Evolutionary conservation across 257 asterid species (phyloP).

Genomic region (Petrea volubilis): DNA sequence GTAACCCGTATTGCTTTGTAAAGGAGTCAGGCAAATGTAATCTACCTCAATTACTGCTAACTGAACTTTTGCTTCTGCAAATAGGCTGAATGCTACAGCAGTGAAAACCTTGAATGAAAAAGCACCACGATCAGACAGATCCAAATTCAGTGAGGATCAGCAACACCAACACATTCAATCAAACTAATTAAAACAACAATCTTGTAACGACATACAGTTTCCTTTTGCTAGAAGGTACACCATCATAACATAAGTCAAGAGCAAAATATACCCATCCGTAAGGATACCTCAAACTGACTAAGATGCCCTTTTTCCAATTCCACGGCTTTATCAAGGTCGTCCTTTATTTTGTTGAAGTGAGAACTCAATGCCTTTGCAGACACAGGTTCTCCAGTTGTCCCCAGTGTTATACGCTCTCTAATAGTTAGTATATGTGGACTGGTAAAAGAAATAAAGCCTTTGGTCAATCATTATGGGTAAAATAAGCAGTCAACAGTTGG

Average conservation of each 20-base stretch:
- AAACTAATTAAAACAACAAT: constrained; percentile 5
- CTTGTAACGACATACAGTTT: neutral
- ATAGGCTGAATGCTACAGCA: constrained; percentile 83
- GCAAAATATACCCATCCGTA: constrained; percentile 6
- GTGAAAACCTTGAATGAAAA: constrained; percentile 68
- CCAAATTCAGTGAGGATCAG: neutral
- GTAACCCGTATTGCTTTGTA: constrained; percentile 8
- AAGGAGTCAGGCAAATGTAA: constrained; percentile 16
- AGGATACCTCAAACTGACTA: constrained; percentile 88
- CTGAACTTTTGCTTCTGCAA: constrained; percentile 81
- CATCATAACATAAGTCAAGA: constrained; percentile 9
- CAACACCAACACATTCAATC: constrained; percentile 5
- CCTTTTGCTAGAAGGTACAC: constrained; percentile 2
- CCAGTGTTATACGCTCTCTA: constrained; percentile 88
- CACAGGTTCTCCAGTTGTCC: constrained; percentile 68
- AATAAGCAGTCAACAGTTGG: constrained; percentile 9
- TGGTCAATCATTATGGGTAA: constrained; percentile 16
- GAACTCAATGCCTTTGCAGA: constrained; percentile 54
- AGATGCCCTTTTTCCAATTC: constrained; percentile 65
- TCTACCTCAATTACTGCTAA: constrained; percentile 88
- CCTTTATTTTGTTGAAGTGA: constrained; percentile 64
- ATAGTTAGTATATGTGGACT: constrained; percentile 92
- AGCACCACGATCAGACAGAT: constrained; percentile 9
- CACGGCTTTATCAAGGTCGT: constrained; percentile 54
- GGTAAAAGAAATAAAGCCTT: constrained; percentile 31